Conservation (phyloP, 2,329 filamentous ascomycete species). For the Fusarium anguioides region DNA sequence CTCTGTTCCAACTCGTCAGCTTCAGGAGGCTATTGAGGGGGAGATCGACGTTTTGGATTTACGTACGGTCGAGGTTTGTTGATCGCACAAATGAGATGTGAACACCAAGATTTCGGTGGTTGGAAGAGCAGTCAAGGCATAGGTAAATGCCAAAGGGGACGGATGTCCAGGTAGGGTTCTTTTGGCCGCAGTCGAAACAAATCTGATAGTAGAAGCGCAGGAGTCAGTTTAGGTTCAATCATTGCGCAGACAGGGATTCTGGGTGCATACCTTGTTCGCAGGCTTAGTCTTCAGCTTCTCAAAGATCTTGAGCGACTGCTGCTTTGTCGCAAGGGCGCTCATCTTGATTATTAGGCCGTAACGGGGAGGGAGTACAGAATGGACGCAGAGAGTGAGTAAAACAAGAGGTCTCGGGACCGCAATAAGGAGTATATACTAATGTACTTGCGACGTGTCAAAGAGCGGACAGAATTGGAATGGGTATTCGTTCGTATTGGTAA, state of each 20-base stretch:
- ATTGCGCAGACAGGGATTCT: neutral
- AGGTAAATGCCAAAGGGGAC: slow-evolving; percentile 98
- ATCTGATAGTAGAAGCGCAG: slow-evolving; percentile 64
- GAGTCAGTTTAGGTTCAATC: slow-evolving; percentile 16
- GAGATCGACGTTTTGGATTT: slow-evolving; percentile 3
- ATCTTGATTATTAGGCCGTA: slow-evolving; percentile 57
- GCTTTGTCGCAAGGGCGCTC: slow-evolving; percentile 83
- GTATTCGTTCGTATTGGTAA: slow-evolving; percentile 23
- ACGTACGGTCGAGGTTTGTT: slow-evolving; percentile 96
- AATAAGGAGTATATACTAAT: slow-evolving; percentile 3
- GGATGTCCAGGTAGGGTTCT: slow-evolving; percentile 98
- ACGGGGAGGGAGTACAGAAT: slow-evolving; percentile 13
- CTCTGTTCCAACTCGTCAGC: slow-evolving; percentile 60
- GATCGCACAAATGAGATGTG: slow-evolving; percentile 99
- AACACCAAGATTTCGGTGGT: slow-evolving; percentile 96
- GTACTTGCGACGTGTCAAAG: slow-evolving; percentile 35
- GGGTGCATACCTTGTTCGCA: slow-evolving; percentile 83
- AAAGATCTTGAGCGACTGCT: slow-evolving; percentile 96
- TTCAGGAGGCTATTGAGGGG: neutral
- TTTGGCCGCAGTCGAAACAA: slow-evolving; percentile 98
- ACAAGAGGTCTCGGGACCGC: neutral
- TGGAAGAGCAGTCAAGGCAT: slow-evolving; percentile 96
- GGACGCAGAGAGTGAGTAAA: slow-evolving; percentile 8
- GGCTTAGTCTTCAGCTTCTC: slow-evolving; percentile 95
- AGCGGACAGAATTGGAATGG: slow-evolving; percentile 25